A percentile compares a stretch with the other conserved stretches of the same genome.
phyloP scores from a whole-genome alignment of 139 green algal species.

The Picochlorum sp. region DNA sequence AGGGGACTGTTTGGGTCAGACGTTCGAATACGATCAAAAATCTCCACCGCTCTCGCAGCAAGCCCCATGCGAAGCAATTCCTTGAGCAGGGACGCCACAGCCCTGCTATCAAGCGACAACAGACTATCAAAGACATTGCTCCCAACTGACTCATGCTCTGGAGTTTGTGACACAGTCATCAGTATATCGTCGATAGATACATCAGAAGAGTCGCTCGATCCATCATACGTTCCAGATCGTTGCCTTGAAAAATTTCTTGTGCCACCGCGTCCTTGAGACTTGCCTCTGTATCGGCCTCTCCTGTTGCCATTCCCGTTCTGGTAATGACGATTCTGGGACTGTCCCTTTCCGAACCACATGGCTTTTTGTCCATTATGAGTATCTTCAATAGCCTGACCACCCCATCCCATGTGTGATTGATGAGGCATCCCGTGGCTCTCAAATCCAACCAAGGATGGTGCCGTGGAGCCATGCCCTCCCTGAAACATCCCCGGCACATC shows the following conservation, averaged over 20 bases:
- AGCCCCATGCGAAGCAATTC: slow-evolving; percentile 53
- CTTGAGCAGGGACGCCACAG: slow-evolving; percentile 63
- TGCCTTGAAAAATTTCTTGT: not conserved
- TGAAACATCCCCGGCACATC: too few species aligned
- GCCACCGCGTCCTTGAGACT: slow-evolving; percentile 12
- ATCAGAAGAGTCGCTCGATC: slow-evolving; percentile 18
- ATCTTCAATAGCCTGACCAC: slow-evolving; percentile 56
- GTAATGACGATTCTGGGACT: not conserved
- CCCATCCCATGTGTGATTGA: slow-evolving; percentile 42
- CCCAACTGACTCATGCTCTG: slow-evolving; percentile 32
- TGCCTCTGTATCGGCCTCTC: slow-evolving; percentile 19
- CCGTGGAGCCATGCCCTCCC: too few species aligned
- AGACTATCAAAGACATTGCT: slow-evolving; percentile 50
- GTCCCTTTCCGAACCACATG: slow-evolving; percentile 55
- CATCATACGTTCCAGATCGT: not conserved
- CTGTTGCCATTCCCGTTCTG: slow-evolving; percentile 4
- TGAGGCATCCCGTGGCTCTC: not conserved
- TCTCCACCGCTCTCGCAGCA: slow-evolving; percentile 50
- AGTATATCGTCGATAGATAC: slow-evolving; percentile 25
- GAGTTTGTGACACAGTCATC: slow-evolving; percentile 6
- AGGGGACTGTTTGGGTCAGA: slow-evolving; percentile 41
- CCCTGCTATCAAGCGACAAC: slow-evolving; percentile 62
- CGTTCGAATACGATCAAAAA: slow-evolving; percentile 67
- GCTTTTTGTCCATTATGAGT: slow-evolving; percentile 31
- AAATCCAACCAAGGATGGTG: too few species aligned